These are phyloP conservation scores for Kandelia obovata DNA, from an alignment of 345 rosid species.

Conservation along the genomic window DNA sequence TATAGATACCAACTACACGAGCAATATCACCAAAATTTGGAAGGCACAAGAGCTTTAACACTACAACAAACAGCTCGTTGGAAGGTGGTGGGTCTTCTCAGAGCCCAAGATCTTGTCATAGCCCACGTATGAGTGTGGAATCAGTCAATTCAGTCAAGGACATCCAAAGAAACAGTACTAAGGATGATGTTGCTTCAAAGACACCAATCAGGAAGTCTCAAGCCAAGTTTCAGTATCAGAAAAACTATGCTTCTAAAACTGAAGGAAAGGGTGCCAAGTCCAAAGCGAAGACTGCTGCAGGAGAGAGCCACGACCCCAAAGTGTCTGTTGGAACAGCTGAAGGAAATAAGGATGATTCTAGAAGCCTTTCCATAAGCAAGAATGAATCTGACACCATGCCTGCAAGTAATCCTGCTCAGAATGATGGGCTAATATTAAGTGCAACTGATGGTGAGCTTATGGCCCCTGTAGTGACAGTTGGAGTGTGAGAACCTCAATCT, in stretches of 20 bases:
- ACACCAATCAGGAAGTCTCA: slow-evolving; percentile 43
- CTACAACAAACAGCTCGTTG: slow-evolving; percentile 30
- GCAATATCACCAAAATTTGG: slow-evolving; percentile 91
- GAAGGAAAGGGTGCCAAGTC: slow-evolving; percentile 32
- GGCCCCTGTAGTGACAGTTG: slow-evolving; percentile 55
- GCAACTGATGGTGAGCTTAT: slow-evolving; percentile 45
- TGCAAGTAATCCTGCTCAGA: no score
- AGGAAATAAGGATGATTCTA: slow-evolving; percentile 32
- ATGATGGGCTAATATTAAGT: slow-evolving; percentile 24
- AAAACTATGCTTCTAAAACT: slow-evolving; percentile 14
- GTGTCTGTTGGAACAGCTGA: slow-evolving; percentile 23
- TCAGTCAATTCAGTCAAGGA: slow-evolving; percentile 32
- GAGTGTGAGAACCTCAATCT: slow-evolving; percentile 42
- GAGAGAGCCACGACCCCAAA: slow-evolving; percentile 23
- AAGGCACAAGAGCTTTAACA: slow-evolving; percentile 53
- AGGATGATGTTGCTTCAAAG: slow-evolving; percentile 30
- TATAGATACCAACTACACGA: slow-evolving; percentile 85
- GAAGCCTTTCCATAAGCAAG: slow-evolving; percentile 24
- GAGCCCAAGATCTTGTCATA: slow-evolving; percentile 26
- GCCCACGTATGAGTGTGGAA: slow-evolving; percentile 30
- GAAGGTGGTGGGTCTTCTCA: slow-evolving; percentile 31
- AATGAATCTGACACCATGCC: slow-evolving; percentile 11
- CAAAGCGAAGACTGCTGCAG: slow-evolving; percentile 31
- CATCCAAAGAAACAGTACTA: slow-evolving; percentile 25
- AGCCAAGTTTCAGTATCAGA: slow-evolving; percentile 40